phyloP scores from a whole-genome alignment of 2,329 filamentous ascomycete genomes.

The Neofusicoccum parvum region DNA sequence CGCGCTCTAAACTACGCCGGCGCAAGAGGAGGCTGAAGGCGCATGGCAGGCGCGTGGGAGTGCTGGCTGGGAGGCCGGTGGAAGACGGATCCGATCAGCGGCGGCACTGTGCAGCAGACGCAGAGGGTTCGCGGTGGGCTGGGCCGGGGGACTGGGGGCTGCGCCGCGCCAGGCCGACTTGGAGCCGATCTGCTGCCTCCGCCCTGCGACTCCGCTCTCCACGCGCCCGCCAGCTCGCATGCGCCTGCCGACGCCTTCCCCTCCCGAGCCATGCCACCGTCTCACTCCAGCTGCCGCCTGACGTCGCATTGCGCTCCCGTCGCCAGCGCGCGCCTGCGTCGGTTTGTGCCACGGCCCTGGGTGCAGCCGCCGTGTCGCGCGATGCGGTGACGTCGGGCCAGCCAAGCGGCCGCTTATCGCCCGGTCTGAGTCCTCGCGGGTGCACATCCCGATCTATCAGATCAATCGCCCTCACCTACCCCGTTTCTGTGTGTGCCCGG shows the following conservation, averaged over 20 bases:
- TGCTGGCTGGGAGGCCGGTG: not conserved
- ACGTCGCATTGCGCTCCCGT: not conserved
- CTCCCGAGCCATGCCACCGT: not conserved
- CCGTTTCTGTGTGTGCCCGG: not conserved
- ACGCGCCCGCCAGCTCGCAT: not conserved
- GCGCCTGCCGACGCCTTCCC: conserved; percentile 2
- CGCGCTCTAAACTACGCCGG: conserved; percentile 4
- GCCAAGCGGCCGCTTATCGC: not conserved
- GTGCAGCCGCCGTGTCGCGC: not conserved
- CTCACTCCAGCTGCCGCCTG: not conserved
- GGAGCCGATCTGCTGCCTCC: too few species aligned
- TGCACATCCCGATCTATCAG: conserved; percentile 14
- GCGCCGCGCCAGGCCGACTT: too few species aligned
- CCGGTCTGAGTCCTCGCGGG: not conserved
- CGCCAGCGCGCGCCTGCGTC: too few species aligned
- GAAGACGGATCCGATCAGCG: conserved; percentile 12
- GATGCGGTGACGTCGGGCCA: conserved; percentile 1
- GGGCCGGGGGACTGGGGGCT: too few species aligned
- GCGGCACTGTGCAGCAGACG: not conserved
- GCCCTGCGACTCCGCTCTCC: not conserved
- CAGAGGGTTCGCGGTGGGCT: too few species aligned
- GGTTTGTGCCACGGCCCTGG: not conserved
- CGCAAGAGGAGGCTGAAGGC: not conserved
- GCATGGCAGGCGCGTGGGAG: not conserved
- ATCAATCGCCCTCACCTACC: not conserved